Conservation (phyloP, 1,139 yeast genomes). For the Taiozyma sp. region DNA sequence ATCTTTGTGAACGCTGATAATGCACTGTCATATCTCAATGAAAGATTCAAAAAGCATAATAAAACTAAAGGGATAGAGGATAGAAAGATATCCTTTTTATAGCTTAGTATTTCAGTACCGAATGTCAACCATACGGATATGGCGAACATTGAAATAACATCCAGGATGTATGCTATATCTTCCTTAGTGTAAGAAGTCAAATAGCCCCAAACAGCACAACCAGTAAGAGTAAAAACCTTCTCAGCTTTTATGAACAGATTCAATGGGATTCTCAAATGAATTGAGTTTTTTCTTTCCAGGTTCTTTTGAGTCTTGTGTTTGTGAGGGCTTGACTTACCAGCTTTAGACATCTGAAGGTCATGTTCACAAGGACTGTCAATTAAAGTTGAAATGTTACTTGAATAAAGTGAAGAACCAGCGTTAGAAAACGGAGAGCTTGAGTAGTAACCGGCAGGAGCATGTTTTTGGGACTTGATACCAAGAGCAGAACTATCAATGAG, state of each 20-base stretch:
- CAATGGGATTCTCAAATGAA: conserved; percentile 8
- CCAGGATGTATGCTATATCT: background rate
- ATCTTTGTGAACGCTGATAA: background rate
- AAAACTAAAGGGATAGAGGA: conserved; percentile 2
- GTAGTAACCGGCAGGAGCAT: background rate
- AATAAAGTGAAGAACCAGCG: conserved; percentile 1
- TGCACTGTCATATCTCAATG: background rate
- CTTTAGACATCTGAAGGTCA: background rate
- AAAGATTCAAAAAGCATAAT: conserved; percentile 1
- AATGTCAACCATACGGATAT: conserved; percentile 1
- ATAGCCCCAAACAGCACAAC: background rate
- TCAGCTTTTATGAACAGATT: background rate
- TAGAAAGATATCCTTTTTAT: conserved; percentile 3
- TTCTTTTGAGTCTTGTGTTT: background rate
- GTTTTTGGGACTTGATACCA: background rate
- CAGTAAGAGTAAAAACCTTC: background rate
- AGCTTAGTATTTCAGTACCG: conserved; percentile 4
- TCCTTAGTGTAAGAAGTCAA: background rate
- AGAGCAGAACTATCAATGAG: conserved; percentile 8
- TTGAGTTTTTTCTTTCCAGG: conserved; percentile 2
- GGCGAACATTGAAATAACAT: conserved; percentile 3
- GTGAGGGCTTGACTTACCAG: background rate
- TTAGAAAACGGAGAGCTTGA: background rate
- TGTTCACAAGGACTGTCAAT: conserved; percentile 2
- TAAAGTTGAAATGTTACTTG: conserved; percentile 9